Evolutionary conservation across 495 filamentous ascomycete species (phyloP), one percentile per base, ranked within the genome.

Genomic region (Aspergillus carlsbadensis): DNA sequence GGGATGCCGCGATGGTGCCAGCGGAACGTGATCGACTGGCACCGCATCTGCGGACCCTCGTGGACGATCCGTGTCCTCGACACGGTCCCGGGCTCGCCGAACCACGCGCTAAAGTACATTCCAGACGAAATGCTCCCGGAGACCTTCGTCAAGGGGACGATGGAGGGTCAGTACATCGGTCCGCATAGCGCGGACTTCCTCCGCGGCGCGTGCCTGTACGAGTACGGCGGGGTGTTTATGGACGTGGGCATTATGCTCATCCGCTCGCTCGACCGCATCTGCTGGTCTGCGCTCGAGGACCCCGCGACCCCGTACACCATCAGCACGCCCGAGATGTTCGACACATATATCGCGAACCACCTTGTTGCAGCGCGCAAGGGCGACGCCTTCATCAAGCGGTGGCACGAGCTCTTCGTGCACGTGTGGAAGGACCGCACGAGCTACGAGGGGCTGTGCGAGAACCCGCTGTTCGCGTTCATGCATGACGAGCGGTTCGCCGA

Each of bases 21-120:
- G 51, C 57, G 62, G 10, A 69, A 66, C 39, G 55, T 65, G 7
- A 31, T 64, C 20, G 49, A 57, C 55, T 69, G 66, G 66, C 52
- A 51, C 2, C 64, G 66, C 5, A 29, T 56, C 13, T 43, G 29
- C 15, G 63, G 61, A 2, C 51, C 61, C 0, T 39, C 50, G 4
- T 69, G 64, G 66, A 65, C 59, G 1, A 54, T 69, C 34, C 66
- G 66, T 0, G 53, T 69, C n/a, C 55, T 69, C 0, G 62, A 67
- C 29, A 57, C n/a, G 0, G 58, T 65, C 17, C 46, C 57, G 0
- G 53, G 41, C 10, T 70, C 67, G 0, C 41, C 58, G 3, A 62
- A 56, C 14, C 37, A 67, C 46, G 49, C 43, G 17, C 17, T 52
- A 11, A 48, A 52, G 7, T 65, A 51, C 24, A 48, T 65, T 3